Base-by-base conservation (phyloP, 2,329 filamentous ascomycete genomes). In the Ophiostoma angusticollis region DNA sequence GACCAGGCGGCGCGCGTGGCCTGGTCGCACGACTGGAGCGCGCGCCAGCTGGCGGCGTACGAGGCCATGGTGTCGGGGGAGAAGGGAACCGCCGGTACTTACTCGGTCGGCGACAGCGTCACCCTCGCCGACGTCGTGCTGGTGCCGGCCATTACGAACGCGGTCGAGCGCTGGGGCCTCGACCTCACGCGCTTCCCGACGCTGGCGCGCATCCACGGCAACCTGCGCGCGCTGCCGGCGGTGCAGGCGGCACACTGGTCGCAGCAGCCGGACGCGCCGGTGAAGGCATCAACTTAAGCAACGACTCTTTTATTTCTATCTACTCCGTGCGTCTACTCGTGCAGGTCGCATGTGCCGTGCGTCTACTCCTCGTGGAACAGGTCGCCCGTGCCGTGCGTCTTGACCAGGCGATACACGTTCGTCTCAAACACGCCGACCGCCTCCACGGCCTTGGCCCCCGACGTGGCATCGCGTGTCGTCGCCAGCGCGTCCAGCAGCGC, bases 111-210 rank as follows among this genome's bases (percentile, higher is more conserved):
- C 0, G 67, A 78, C 52, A 42, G 54, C 1, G 49, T 79, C 3
- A 73, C 67, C 0, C 44, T 78, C 47, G 75, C 75, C 3, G 75
- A 79, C 54, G 64, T 68, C 21, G 70, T 65, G 47, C 52, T 79
- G 17, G 52, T 75, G 38, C 74, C 74, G 4, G 72, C 72, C 0
- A 60, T 71, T 19, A 74, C 73, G 65, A 68, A 66, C 9, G 73
- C 74, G 0, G 23, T 28, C 8, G 55, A 69, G 54, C 57, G 70
- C 17, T 70, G 67, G 39, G 68, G 65, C 0, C 64, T 79, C 18
- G 65, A 74, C 45, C 34, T 78, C 9, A 17, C 9, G 12, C 37
- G 47, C n/a, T 73, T 67, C 43, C 68, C 68, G 2, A 61, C 58
- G 1, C 57, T 75, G 4, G 52, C 50, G 36, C 57, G 50, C 38